Conservation (phyloP, 805 yeast species). For the Ogataea minuta region DNA sequence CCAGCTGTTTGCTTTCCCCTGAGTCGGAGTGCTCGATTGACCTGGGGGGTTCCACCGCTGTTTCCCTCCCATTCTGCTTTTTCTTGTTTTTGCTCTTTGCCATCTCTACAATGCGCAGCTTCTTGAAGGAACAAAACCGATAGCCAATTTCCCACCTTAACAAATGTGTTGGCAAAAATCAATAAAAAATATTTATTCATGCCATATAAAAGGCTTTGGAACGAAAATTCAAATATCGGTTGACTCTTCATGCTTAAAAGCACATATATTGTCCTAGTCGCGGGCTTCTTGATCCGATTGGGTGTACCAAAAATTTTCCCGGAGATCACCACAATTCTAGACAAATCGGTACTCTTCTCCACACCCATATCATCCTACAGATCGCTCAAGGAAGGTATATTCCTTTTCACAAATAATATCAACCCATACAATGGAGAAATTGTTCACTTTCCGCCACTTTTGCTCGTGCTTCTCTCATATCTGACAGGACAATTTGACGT, state of each 20-base stretch:
- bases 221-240: not conserved
- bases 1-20: not conserved
- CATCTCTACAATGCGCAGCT: constrained; percentile 1
- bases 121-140: not conserved
- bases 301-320: constrained; percentile 32
- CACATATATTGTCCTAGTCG: constrained; percentile 12
- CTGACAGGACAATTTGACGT: constrained; percentile 33
- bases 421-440: constrained; percentile 78
- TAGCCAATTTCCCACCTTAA: constrained; percentile 1
- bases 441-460: constrained; percentile 79
- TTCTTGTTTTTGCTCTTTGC: constrained; percentile 8
- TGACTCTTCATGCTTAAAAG: not conserved
- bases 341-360: constrained; percentile 58
- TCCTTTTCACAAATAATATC: constrained; percentile 51
- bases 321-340: constrained; percentile 35
- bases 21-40: not conserved
- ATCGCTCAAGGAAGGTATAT: constrained; percentile 65
- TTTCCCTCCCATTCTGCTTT: constrained; percentile 6
- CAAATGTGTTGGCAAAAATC: constrained; percentile 11
- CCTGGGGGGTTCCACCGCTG: not conserved
- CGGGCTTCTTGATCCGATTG: constrained; percentile 29
- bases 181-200: constrained; percentile 1
- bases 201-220: not conserved
- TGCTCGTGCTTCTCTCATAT: constrained; percentile 50
- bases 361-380: constrained; percentile 74